Base-by-base conservation (phyloP, 306 rosid genomes). In the Rosa lucieae region DNA sequence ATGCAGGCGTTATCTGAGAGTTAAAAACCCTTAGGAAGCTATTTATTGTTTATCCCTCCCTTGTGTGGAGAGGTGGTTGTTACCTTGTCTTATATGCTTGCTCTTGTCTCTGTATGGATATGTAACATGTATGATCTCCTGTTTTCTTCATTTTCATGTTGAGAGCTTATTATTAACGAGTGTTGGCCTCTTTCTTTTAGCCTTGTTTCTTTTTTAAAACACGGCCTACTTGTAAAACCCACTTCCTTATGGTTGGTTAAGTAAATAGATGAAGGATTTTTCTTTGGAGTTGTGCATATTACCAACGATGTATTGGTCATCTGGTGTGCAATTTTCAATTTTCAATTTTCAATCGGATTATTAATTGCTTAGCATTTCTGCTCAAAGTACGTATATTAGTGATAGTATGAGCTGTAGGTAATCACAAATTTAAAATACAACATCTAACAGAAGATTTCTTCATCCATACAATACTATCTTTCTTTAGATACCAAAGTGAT, bases 141-240 rank as follows among this genome's bases (percentile, higher is more conserved):
- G 85, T 70, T 81, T 67, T 84, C 83, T 79, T 73, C 23, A 61
- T 47, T 73, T 69, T 86, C 79, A 86, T 77, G 83, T 72, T n/a
- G 93, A 90, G 93, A 81, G 92, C 84, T 77, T 84, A 66, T 86
- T 83, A 79, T 85, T 76, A 77, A 79, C 79, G 85, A 90, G 82
- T 66, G 81, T 58, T 55, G 76, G 78, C 66, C 61, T 20, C n/a
- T 49, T 39, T 67, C 42, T 39, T 18, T 8, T 47, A 29, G 8
- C 3, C 29, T 76, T 11, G 15, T 10, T 46, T 5, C 40, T 4
- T 15, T 32, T 20, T 43, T 35, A 12, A 46, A 32, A 76, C 12
- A 42, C 8, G 14, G 32, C 37, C 18, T 11, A 56, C 21, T 17
- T 66, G 69, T 74, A 68, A 13, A 10, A 39, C 35, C 17, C 55